Conservation (phyloP, 2,329 filamentous ascomycete species). For the Colletotrichum lini region DNA sequence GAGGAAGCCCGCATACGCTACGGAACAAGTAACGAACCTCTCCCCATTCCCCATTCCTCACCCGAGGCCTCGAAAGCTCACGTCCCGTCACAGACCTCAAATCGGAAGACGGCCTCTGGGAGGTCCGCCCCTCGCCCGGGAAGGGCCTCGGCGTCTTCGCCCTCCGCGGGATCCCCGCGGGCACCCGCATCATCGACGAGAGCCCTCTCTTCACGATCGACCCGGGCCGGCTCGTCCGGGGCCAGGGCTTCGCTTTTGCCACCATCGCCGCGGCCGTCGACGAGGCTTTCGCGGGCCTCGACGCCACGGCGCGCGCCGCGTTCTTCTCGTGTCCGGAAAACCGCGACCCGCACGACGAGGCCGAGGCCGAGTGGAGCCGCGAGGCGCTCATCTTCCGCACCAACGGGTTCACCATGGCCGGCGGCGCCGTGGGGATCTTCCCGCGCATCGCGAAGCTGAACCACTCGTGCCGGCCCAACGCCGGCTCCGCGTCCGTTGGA, state of each 20-base stretch:
- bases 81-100: slow-evolving; percentile 27
- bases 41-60: background rate
- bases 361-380: slow-evolving; percentile 44
- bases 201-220: slow-evolving; percentile 51
- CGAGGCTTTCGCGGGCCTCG: slow-evolving; percentile 36
- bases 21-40: slow-evolving; percentile 20
- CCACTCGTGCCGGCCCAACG: slow-evolving; percentile 57
- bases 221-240: slow-evolving; percentile 47
- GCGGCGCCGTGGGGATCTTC: slow-evolving; percentile 51
- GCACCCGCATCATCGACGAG: slow-evolving; percentile 57
- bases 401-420: slow-evolving; percentile 55
- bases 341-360: slow-evolving; percentile 43
- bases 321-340: slow-evolving; percentile 50
- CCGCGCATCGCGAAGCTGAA: slow-evolving; percentile 55
- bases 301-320: slow-evolving; percentile 46
- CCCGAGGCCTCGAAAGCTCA: background rate
- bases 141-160: slow-evolving; percentile 61
- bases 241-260: slow-evolving; percentile 49
- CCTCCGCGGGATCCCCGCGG: slow-evolving; percentile 49
- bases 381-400: slow-evolving; percentile 55
- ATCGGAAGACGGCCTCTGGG: slow-evolving; percentile 43
- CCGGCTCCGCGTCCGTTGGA: slow-evolving; percentile 47
- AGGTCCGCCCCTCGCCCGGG: slow-evolving; percentile 50
- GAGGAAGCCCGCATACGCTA: slow-evolving; percentile 36
- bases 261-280: slow-evolving; percentile 53